Evolutionary conservation across 139 green algal genomes (phyloP).

Genomic region (Bryopsis sp.): DNA sequence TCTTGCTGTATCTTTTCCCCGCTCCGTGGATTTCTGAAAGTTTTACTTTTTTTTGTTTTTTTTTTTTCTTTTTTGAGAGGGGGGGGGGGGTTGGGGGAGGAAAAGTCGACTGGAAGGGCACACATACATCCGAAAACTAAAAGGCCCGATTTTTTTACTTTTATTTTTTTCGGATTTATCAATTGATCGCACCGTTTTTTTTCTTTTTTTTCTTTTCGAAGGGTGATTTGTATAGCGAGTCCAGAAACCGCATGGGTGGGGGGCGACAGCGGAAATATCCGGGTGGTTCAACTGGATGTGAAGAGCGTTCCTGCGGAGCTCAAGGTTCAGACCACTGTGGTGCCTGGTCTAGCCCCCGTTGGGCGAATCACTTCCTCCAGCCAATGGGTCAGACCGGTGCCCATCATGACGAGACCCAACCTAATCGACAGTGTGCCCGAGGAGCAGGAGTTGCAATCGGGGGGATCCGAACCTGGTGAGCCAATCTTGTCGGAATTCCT

Average conservation of each 20-base stretch:
- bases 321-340: conserved; percentile 1
- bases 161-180: not conserved
- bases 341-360: not conserved
- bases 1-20: not conserved
- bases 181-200: not conserved
- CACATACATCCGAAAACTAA: too few relatives aligned
- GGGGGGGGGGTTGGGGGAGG: too few relatives aligned
- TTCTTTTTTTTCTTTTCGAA: not conserved
- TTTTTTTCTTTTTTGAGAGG: too few relatives aligned
- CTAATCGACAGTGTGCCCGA: conserved; percentile 11
- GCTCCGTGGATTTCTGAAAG: too few relatives aligned
- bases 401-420: not conserved
- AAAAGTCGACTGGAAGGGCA: too few relatives aligned
- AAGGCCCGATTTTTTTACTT: not conserved
- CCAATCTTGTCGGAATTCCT: too few relatives aligned
- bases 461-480: too few relatives aligned
- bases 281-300: not conserved
- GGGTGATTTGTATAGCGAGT: conserved; percentile 3
- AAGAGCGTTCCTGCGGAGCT: not conserved
- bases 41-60: too few relatives aligned
- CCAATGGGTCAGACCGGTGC: not conserved
- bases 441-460: not conserved
- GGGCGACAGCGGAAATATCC: conserved; percentile 8
- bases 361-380: not conserved
- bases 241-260: conserved; percentile 8